These are phyloP conservation scores for Crithidia thermophila DNA, from an alignment of 208 protist species.

Conservation along the genomic window DNA sequence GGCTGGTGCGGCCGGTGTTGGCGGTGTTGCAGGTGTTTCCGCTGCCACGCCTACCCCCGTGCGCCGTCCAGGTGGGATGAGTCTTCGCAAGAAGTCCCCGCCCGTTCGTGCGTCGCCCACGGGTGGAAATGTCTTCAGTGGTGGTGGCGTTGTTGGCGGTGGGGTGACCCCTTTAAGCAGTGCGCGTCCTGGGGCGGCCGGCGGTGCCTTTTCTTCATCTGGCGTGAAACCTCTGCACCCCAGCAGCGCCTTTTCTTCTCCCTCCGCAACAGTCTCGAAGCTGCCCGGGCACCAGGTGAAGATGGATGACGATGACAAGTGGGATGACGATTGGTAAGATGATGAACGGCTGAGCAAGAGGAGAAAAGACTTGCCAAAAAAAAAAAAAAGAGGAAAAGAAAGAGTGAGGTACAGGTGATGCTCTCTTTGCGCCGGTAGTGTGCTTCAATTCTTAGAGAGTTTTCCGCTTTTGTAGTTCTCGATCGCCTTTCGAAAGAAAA, in stretches of 20 bases:
- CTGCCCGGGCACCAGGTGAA: constrained; percentile 20
- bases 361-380: no score
- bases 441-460: no score
- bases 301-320: constrained; percentile 52
- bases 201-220: background rate
- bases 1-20: background rate
- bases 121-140: no score
- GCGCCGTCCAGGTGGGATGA: constrained; percentile 19
- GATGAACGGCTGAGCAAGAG: no score
- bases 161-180: background rate
- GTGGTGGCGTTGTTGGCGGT: background rate
- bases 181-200: background rate
- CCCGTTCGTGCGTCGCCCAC: background rate
- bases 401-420: background rate
- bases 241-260: constrained; percentile 1
- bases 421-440: no score
- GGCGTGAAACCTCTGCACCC: constrained; percentile 3
- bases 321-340: constrained; percentile 72
- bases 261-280: background rate
- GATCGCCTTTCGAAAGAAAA: no score
- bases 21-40: background rate
- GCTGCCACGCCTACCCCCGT: background rate
- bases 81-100: constrained; percentile 40
- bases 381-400: background rate
- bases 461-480: no score